Evolutionary conservation across 805 yeast genomes (phyloP).

Genomic region (Ogataea chonburiensis): DNA sequence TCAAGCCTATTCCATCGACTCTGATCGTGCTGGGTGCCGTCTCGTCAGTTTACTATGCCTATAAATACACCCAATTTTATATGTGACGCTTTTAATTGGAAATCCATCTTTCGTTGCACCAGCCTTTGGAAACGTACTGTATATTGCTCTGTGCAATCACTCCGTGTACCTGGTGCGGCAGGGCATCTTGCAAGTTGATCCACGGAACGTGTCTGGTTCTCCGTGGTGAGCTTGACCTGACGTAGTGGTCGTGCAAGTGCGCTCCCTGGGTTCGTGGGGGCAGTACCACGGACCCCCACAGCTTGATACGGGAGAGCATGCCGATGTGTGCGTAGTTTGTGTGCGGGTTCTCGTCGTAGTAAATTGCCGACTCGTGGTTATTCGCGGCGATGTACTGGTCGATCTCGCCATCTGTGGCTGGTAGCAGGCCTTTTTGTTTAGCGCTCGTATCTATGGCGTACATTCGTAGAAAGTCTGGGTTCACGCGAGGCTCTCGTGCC

Average conservation of each 20-base stretch:
- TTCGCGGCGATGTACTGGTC: constrained; percentile 32
- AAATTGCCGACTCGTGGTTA: constrained; percentile 14
- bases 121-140: constrained; percentile 46
- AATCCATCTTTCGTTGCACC: constrained; percentile 44
- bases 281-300: constrained; percentile 52
- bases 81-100: constrained; percentile 3
- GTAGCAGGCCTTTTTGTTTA: constrained; percentile 35
- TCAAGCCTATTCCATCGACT: constrained; percentile 70
- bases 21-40: constrained; percentile 62
- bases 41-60: constrained; percentile 66
- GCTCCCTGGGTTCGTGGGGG: constrained; percentile 46
- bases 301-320: constrained; percentile 42
- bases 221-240: constrained; percentile 1
- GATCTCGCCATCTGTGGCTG: constrained; percentile 36
- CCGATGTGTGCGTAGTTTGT: constrained; percentile 35
- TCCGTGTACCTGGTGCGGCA: constrained; percentile 15
- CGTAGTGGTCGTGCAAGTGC: constrained; percentile 4
- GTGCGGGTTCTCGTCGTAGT: constrained; percentile 9
- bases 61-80: constrained; percentile 75
- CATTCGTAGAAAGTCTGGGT: constrained; percentile 45
- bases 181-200: constrained; percentile 13
- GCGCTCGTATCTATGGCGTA: constrained; percentile 47
- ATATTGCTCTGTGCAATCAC: constrained; percentile 14
- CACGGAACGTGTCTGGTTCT: constrained; percentile 17
- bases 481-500: constrained; percentile 47